Base-by-base conservation (phyloP, 148 eudicot genomes). In the Vaccinium myrtillus region DNA sequence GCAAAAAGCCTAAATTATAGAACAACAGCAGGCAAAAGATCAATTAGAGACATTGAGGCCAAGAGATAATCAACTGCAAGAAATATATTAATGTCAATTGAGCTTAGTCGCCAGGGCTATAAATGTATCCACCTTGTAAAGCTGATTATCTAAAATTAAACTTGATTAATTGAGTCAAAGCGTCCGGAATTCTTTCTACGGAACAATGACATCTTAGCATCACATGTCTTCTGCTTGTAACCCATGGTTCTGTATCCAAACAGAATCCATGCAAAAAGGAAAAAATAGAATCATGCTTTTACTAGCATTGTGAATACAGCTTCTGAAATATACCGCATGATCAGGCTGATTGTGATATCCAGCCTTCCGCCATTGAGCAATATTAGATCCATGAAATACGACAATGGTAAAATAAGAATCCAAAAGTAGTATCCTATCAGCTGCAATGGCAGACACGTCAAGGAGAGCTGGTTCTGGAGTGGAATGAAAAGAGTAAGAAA, bases 321-420 rank as follows among this genome's bases (percentile, higher is more conserved):
- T 63, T 63, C 67, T n/a, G 39, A n/a, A 48, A 76, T 59, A 81
- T 87, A 97, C 99, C 98, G 89, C 88, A 87, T 97, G 98, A 83
- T 97, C 98, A 74, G 98, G 98, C 88, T 85, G 89, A 88, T 87
- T 91, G 6, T 97, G 99, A 88, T 94, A 97, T 81, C 96, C 98
- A 88, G 95, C 94, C 90, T 95, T 97, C 67, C 99, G 91, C 98
- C 99, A 97, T 86, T 94, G 99, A 82, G 94, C 98, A 92, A 97
- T 84, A 54, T 93, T 92, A 75, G 95, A 88, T 71, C 99, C 99
- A 85, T 97, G 99, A 86, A 97, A 97, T 86, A 97, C 88, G n/a
- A 97, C 99, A 46, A 95, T 77, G 46, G 96, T 97, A 75, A 97
- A 97, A 87, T 92, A 97, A 59, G 99, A 87, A 85, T 97, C 99